phyloP scores from a whole-genome alignment of 768 basidiomycete genomes.

The Kwoniella newhampshirensis region DNA sequence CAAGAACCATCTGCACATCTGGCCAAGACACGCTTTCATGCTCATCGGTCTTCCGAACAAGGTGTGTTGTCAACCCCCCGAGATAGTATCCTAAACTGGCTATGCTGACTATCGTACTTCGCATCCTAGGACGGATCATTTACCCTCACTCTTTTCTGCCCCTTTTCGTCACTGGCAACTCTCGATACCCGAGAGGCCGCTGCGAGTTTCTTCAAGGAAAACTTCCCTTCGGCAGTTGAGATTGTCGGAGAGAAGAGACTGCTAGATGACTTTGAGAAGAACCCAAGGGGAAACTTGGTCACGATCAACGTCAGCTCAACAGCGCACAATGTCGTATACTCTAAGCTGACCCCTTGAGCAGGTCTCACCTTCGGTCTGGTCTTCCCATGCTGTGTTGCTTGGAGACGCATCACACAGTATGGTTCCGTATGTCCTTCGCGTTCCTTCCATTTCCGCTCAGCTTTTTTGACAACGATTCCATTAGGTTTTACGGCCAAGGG shows the following conservation, averaged over 20 bases:
- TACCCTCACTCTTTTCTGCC: conserved; percentile 94
- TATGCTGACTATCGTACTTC: too few relatives aligned
- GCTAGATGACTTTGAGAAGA: conserved; percentile 72
- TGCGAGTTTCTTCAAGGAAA: conserved; percentile 70
- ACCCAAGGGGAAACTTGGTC: conserved; percentile 85
- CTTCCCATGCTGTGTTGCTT: conserved; percentile 62
- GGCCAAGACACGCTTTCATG: conserved; percentile 99
- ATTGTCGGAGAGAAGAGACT: conserved; percentile 79
- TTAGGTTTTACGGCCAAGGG: conserved; percentile 67
- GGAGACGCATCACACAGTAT: conserved; percentile 97
- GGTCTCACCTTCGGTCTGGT: conserved; percentile 37
- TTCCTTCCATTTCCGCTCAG: neutral
- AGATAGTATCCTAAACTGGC: neutral
- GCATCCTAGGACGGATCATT: conserved; percentile 81
- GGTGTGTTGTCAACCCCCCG: conserved; percentile 60
- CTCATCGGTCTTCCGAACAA: conserved; percentile 96
- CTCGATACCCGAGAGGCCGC: conserved; percentile 61
- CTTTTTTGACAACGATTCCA: neutral
- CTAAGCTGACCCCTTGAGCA: neutral
- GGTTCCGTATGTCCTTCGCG: conserved; percentile 64
- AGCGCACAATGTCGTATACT: neutral
- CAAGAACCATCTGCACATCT: conserved; percentile 95
- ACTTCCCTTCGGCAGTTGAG: conserved; percentile 85
- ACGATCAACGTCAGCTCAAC: conserved; percentile 74
- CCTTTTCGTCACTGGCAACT: conserved; percentile 66